Evolutionary conservation across 2,329 filamentous ascomycete species (phyloP).

Genomic region (Fusarium algeriense): DNA sequence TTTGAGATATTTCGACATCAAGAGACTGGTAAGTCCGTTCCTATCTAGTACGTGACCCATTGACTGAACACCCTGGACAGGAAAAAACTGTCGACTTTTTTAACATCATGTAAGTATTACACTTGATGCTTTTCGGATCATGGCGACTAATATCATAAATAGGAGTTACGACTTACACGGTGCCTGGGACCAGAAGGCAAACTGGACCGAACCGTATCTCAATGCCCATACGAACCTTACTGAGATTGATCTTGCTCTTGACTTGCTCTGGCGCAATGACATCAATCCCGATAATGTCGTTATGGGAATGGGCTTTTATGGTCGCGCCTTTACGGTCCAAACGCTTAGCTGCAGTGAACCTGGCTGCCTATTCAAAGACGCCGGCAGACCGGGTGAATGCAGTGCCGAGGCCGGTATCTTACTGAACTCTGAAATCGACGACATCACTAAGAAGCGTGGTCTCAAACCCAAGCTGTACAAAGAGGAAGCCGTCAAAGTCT

Average conservation of each 20-base stretch:
- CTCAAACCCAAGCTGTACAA: conserved; percentile 30
- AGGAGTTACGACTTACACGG: conserved; percentile 22
- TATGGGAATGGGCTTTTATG: conserved; percentile 24
- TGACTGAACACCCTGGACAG: too few relatives aligned
- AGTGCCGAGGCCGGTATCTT: conserved; percentile 48
- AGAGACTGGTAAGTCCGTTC: conserved; percentile 44
- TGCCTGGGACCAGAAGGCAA: conserved; percentile 1
- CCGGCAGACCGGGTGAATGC: conserved; percentile 39
- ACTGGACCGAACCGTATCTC: conserved; percentile 7
- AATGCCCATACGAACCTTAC: conserved; percentile 36
- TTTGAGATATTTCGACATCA: conserved; percentile 52
- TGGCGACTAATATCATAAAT: too few relatives aligned
- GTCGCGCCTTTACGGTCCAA: conserved; percentile 28
- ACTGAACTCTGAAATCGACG: conserved; percentile 48
- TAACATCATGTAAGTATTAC: conserved; percentile 47
- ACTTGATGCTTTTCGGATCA: too few relatives aligned
- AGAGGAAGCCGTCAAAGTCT: conserved; percentile 20
- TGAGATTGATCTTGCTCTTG: conserved; percentile 15
- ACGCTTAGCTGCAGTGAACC: too few relatives aligned
- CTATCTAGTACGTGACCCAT: too few relatives aligned
- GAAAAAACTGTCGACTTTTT: conserved; percentile 54
- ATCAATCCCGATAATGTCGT: conserved; percentile 11
- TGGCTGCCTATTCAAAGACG: too few relatives aligned
- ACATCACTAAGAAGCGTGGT: conserved; percentile 38
- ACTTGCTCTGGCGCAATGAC: conserved; percentile 29